Evolutionary conservation across 768 basidiomycete genomes (phyloP), one percentile per base, ranked within the genome.

Genomic region (Phallus indusiatus): DNA sequence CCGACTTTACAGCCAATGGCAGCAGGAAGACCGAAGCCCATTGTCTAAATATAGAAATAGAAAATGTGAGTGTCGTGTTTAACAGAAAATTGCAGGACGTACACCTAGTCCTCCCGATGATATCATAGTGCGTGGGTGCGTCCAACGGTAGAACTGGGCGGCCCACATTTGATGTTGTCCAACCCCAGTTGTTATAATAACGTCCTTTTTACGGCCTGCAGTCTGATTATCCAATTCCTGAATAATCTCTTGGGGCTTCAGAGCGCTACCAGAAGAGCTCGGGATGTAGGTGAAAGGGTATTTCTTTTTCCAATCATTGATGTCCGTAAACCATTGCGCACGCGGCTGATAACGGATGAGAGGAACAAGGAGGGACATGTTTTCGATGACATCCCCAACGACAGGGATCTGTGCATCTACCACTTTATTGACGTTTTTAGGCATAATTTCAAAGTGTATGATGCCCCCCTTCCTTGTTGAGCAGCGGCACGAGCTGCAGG

Each of bases 111-210:
- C 95, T 64, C 95, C 95, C 35, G 90, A 94, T 14, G 94, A 92
- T 56, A 95, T 84, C 86, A 97, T 80, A 50, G 90, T 80, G 47
- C 85, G 79, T 0, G 96, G 96, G 53, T 86, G 74, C 61, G 75
- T 88, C 94, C 94, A 99, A 60, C 94, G 79, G 74, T 83, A 98
- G 70, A 86, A 79, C 71, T 99, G 96, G 47, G 90, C 91, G 1
- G 95, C 95, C 94, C 93, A 98, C 96, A 98, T 98, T 74, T 99
- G 95, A 74, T 98, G 96, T 71, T 99, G 96, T 8, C 96, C 96
- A 20, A 99, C 96, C 65, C 96, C 96, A 16, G 96, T 99, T 11
- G 91, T 73, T 55, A 99, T 73, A 67, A 99, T 74, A 42, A 96
- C 81, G 21, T 97, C 84, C 59, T 90, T 87, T 75, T 98, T 95